These are phyloP conservation scores for Daldinia bambusicola DNA, from an alignment of 495 filamentous ascomycete species.

Conservation along the genomic window DNA sequence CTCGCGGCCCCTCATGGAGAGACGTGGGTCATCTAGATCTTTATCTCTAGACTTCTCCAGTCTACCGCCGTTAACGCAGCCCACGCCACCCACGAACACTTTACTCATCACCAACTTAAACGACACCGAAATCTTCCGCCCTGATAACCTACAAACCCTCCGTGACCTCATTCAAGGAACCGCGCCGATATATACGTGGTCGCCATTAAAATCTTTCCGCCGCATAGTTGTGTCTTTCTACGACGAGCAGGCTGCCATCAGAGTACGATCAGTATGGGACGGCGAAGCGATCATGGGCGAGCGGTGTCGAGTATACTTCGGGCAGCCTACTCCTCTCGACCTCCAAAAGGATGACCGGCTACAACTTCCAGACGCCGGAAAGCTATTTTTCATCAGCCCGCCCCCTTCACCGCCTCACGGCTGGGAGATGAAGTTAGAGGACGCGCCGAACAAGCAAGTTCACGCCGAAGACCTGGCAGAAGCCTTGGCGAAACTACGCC, in stretches of 20 bases:
- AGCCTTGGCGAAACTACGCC: constrained; percentile 76
- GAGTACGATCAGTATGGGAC: constrained; percentile 76
- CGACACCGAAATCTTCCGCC: constrained; percentile 79
- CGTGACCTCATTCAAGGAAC: constrained; percentile 73
- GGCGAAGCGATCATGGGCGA: constrained; percentile 74
- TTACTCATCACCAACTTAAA: constrained; percentile 92
- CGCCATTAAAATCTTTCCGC: constrained; percentile 89
- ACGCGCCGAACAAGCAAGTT: constrained; percentile 91
- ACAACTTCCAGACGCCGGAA: constrained; percentile 82
- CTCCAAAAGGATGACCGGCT: constrained; percentile 71
- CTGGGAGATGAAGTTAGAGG: constrained; percentile 90
- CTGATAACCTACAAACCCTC: constrained; percentile 78
- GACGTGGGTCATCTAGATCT: constrained; percentile 55
- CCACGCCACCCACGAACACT: constrained; percentile 88
- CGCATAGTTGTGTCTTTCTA: constrained; percentile 92
- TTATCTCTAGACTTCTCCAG: constrained; percentile 84
- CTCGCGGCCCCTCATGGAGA: constrained; percentile 39
- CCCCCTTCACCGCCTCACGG: constrained; percentile 91
- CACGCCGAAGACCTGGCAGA: constrained; percentile 88
- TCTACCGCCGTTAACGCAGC: constrained; percentile 80
- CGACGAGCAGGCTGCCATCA: constrained; percentile 75
- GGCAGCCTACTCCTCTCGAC: constrained; percentile 72
- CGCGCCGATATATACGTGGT: constrained; percentile 84
- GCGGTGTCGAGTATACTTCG: constrained; percentile 86
- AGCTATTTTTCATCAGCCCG: constrained; percentile 96